Conservation (phyloP, 2,329 filamentous ascomycete species). For the Apiospora sp. region DNA sequence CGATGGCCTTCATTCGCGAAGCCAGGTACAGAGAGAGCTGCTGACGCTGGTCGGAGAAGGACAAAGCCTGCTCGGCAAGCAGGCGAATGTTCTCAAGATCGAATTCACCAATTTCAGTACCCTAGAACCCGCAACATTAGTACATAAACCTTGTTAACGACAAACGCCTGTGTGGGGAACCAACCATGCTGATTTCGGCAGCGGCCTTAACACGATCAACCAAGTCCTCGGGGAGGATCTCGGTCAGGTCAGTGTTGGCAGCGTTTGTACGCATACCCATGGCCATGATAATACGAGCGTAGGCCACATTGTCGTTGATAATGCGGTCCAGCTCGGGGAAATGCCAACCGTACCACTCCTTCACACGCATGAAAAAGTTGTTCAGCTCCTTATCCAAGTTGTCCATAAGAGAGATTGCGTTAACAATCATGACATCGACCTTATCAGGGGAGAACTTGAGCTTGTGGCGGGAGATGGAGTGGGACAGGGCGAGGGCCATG, state of each 20-base stretch:
- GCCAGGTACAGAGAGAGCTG: conserved; percentile 90
- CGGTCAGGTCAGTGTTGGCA: conserved; percentile 78
- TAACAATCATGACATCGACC: conserved; percentile 99
- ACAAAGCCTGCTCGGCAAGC: conserved; percentile 91
- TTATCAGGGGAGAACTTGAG: conserved; percentile 99
- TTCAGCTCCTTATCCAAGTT: conserved; percentile 99
- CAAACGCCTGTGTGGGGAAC: background rate
- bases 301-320: conserved; percentile 95
- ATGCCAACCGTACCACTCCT: conserved; percentile 99
- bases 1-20: conserved; percentile 94
- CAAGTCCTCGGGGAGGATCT: conserved; percentile 94
- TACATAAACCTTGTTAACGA: background rate
- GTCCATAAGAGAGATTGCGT: conserved; percentile 92
- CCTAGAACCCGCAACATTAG: conserved; percentile 44
- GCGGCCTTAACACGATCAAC: conserved; percentile 91
- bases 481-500: conserved; percentile 95
- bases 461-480: conserved; percentile 96
- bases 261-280: conserved; percentile 90
- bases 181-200: conserved; percentile 88
- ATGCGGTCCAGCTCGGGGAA: conserved; percentile 98
- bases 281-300: conserved; percentile 84
- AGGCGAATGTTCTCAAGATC: conserved; percentile 93
- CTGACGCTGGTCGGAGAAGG: conserved; percentile 87
- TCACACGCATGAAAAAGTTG: conserved; percentile 98
- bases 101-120: conserved; percentile 92